Evolutionary conservation across 2,329 filamentous ascomycete genomes (phyloP), one percentile per base, ranked within the genome.

Genomic region (Chaetothyriales sp.): DNA sequence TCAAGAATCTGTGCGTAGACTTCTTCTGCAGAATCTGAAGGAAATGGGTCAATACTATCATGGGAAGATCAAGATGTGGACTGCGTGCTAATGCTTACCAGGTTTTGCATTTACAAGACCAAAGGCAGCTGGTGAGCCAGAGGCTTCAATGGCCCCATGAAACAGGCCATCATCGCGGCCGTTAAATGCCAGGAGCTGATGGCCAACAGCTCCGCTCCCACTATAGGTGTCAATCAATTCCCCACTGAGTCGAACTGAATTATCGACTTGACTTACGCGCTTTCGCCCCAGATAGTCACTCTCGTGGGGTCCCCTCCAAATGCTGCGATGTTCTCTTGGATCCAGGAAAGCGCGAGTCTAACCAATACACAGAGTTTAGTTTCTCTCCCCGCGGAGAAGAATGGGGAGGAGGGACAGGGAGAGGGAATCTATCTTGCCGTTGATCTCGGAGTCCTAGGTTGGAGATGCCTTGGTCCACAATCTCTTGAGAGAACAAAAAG

Each of bases 1-100:
- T 64, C 59, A 5, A 82, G 77, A 2, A 88, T 75, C 0, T 68
- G 66, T 60, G 86, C 73, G 60, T 85, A 88, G 3, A 78, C 67
- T 0, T 74, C 70, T 58, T 85, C 18, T 18, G 44, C 22, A 3
- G 79, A 28, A 72, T 65, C 22, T 25, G 22, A 25, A 25, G 6
- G 22, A 25, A 3, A 25, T 25, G 22, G 22, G 22, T 25, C 22
- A 25, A 25, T 6, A 25, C 6, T 6, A 25, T 25, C 22, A 25
- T 25, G 22, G 22, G 22, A 25, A 3, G 6, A 25, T 25, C 22
- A 25, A 25, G 3, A 25, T 25, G 6, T 25, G 22, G 22, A 25
- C 3, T 3, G 22, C 22, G 22, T 3, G 22, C 3, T 25, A 3
- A 25, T 25, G 6, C 22, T 25, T 6, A 25, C 22, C 22, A 25